phyloP scores from a whole-genome alignment of 768 basidiomycete species.

The Lactarius hengduanensis region DNA sequence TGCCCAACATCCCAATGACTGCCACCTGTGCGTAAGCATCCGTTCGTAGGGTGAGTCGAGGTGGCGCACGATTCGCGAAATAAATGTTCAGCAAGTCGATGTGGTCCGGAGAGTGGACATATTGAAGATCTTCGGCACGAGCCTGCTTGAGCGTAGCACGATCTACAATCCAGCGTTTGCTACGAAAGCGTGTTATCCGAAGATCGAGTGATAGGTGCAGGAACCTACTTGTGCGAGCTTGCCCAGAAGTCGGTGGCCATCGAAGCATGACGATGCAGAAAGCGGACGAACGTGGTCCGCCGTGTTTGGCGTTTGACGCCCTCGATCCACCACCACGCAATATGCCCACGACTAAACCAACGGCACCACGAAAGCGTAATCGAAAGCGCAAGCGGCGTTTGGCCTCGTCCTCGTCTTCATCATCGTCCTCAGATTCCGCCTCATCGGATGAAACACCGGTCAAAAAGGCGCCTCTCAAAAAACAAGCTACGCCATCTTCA shows the following conservation, averaged over 20 bases:
- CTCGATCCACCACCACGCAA: not conserved
- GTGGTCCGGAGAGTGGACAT: slow-evolving; percentile 73
- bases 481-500: slow-evolving; percentile 8
- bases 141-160: slow-evolving; percentile 70
- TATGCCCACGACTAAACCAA: slow-evolving; percentile 30
- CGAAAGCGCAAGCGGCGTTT: slow-evolving; percentile 39
- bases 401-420: slow-evolving; percentile 33
- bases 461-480: slow-evolving; percentile 17
- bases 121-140: slow-evolving; percentile 73
- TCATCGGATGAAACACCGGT: slow-evolving; percentile 21
- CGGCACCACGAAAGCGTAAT: slow-evolving; percentile 34
- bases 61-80: slow-evolving; percentile 71
- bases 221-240: slow-evolving; percentile 76
- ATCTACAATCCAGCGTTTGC: slow-evolving; percentile 92
- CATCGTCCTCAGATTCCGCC: slow-evolving; percentile 30
- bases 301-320: not conserved
- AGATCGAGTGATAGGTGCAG: no score
- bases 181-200: slow-evolving; percentile 34
- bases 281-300: not conserved
- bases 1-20: slow-evolving; percentile 85
- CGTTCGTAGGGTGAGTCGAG: not conserved
- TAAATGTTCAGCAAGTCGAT: slow-evolving; percentile 84
- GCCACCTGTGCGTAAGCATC: slow-evolving; percentile 12
- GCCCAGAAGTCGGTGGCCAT: slow-evolving; percentile 95
- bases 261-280: slow-evolving; percentile 1